These are phyloP conservation scores for Bombardia bombarda DNA, from an alignment of 495 filamentous ascomycete genomes.

Conservation along the genomic window DNA sequence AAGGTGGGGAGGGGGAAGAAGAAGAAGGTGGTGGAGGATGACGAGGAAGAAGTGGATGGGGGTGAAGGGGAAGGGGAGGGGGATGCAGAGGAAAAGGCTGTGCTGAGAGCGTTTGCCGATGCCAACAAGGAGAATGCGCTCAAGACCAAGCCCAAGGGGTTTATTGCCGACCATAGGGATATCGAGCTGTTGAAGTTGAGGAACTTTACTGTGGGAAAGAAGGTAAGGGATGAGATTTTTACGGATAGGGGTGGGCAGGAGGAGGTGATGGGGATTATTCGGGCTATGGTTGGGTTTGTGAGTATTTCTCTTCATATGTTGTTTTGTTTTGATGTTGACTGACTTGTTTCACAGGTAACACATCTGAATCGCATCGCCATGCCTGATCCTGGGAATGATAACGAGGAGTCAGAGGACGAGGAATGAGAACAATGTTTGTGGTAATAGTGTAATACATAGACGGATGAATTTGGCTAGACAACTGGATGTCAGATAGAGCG, in stretches of 20 bases:
- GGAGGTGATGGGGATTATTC: conserved; percentile 30
- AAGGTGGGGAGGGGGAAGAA: conserved; percentile 39
- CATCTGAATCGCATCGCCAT: conserved; percentile 18
- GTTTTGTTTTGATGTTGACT: conserved; percentile 8
- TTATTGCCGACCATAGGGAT: conserved; percentile 60
- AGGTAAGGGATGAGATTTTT: conserved; percentile 49
- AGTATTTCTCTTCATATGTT: conserved; percentile 27
- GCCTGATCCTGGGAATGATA: conserved; percentile 47
- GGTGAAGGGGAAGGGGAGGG: conserved; percentile 26
- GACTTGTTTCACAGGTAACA: conserved; percentile 13
- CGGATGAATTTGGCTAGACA: neutral
- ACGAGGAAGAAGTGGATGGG: neutral
- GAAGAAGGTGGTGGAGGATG: neutral
- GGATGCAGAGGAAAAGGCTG: conserved; percentile 7
- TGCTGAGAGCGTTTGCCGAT: conserved; percentile 59
- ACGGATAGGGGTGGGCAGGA: conserved; percentile 42
- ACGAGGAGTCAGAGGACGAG: conserved; percentile 24
- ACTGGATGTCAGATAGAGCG: neutral
- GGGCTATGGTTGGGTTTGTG: conserved; percentile 58
- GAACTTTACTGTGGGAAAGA: conserved; percentile 63
- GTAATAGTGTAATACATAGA: neutral
- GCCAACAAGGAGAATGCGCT: conserved; percentile 63
- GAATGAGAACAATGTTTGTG: conserved; percentile 1
- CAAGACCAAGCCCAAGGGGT: conserved; percentile 84
- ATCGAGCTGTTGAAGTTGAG: conserved; percentile 68